These are phyloP conservation scores for Avicennia marina DNA, from an alignment of 257 asterid genomes.

Conservation along the genomic window DNA sequence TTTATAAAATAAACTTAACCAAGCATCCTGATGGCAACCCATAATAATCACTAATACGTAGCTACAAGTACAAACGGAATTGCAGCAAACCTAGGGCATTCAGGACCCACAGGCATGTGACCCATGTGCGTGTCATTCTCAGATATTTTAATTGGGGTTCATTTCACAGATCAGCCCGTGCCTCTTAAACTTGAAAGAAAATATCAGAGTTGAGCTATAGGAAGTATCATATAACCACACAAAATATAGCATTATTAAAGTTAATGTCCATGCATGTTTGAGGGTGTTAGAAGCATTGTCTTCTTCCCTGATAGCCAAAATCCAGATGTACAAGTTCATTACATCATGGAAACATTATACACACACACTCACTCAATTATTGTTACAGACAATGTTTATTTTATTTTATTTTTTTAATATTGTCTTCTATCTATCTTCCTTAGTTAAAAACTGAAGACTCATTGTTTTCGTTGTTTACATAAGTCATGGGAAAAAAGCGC, in stretches of 20 bases:
- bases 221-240: too few relatives aligned
- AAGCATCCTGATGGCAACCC: too few relatives aligned
- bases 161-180: conserved; percentile 24
- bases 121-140: conserved; percentile 41
- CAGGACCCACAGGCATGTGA: conserved; percentile 47
- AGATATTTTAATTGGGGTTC: conserved; percentile 4
- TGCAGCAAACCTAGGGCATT: conserved; percentile 21
- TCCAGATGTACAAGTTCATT: conserved; percentile 4
- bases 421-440: too few relatives aligned
- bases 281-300: conserved; percentile 25
- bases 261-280: conserved; percentile 5
- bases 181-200: not conserved
- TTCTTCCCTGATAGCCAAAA: conserved; percentile 29
- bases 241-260: not conserved
- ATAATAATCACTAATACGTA: too few relatives aligned
- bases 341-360: conserved; percentile 16
- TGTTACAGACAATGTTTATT: conserved; percentile 3
- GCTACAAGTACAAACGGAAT: not conserved
- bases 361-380: too few relatives aligned
- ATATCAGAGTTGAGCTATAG: not conserved
- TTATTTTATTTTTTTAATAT: not conserved
- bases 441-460: conserved; percentile 6
- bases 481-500: too few relatives aligned
- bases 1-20: too few relatives aligned
- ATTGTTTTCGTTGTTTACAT: conserved; percentile 15